Percentiles rank a stretch among this genome's conserved stretches.
Conservation (phyloP, 1,284 basidiomycete genomes). For the Takashimella koratensis region DNA sequence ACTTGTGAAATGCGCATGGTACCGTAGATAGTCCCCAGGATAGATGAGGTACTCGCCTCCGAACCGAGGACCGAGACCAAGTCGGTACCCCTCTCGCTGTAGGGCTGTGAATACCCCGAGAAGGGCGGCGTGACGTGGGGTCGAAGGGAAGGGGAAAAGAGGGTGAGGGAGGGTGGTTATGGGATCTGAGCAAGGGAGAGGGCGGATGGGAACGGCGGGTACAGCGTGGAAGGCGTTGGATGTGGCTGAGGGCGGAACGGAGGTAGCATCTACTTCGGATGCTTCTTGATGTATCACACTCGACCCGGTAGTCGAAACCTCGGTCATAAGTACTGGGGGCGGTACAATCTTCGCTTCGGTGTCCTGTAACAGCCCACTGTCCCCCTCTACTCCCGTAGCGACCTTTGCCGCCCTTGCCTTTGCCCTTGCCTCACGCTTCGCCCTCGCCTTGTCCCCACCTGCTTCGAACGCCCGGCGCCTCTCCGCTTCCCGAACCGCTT, state of each 20-base stretch:
- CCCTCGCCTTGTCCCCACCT: conserved; percentile 54
- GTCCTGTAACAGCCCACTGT: not conserved
- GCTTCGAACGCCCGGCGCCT: conserved; percentile 49
- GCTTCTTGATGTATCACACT: too few species aligned
- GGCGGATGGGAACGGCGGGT: conserved; percentile 9
- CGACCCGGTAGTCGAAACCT: too few species aligned
- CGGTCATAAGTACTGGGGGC: too few species aligned
- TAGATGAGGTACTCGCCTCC: conserved; percentile 96
- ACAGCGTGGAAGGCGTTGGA: conserved; percentile 26
- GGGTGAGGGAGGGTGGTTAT: conserved; percentile 30
- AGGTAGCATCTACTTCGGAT: not conserved
- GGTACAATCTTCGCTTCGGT: too few species aligned
- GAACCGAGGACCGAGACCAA: conserved; percentile 63
- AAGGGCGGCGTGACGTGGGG: conserved; percentile 30
- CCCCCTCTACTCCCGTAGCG: conserved; percentile 40
- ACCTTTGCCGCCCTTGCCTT: conserved; percentile 53
- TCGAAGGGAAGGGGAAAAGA: conserved; percentile 28
- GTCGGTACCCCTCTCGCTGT: conserved; percentile 46
- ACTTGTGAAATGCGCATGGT: conserved; percentile 94
- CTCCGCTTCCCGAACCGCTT: conserved; percentile 31
- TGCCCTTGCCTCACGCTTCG: conserved; percentile 63
- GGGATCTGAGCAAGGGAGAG: conserved; percentile 12
- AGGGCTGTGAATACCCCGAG: conserved; percentile 32
- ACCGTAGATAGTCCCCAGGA: conserved; percentile 92
- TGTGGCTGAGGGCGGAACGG: not conserved